Percentiles rank a stretch among this genome's conserved stretches.
These are phyloP conservation scores for Breviolum minutum DNA, from an alignment of 73 alveolate genomes.

Conservation along the genomic window DNA sequence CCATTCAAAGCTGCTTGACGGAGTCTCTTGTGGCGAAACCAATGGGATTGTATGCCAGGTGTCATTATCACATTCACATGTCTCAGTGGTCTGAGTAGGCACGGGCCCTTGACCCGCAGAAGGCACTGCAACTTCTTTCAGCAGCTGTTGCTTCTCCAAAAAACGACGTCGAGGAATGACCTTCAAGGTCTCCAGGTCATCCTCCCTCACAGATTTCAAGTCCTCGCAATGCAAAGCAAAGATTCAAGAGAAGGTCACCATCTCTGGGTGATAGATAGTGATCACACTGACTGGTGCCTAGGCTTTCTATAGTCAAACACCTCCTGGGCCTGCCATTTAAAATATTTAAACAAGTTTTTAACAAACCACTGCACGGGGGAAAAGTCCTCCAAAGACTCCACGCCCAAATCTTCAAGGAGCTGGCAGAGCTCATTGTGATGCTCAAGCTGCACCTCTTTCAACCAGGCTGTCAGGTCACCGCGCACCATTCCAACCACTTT, in stretches of 20 bases:
- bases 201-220: not conserved
- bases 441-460: conserved; percentile 12
- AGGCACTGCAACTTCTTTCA: not conserved
- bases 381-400: conserved; percentile 2
- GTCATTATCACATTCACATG: not conserved
- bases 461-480: not conserved
- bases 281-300: not conserved
- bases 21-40: not conserved
- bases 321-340: not conserved
- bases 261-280: not conserved
- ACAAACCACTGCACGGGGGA: not conserved
- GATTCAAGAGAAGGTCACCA: not conserved
- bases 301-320: not conserved
- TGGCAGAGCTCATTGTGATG: not conserved
- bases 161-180: not conserved
- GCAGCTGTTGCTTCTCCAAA: not conserved
- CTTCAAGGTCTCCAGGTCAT: not conserved
- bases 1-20: not conserved
- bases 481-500: not conserved
- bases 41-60: not conserved
- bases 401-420: conserved; percentile 19
- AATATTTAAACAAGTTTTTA: not conserved
- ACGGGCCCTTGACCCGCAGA: not conserved
- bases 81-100: not conserved
- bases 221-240: not conserved